Conservation (phyloP, 331 rosid species). For the Stylosanthes scabra region DNA sequence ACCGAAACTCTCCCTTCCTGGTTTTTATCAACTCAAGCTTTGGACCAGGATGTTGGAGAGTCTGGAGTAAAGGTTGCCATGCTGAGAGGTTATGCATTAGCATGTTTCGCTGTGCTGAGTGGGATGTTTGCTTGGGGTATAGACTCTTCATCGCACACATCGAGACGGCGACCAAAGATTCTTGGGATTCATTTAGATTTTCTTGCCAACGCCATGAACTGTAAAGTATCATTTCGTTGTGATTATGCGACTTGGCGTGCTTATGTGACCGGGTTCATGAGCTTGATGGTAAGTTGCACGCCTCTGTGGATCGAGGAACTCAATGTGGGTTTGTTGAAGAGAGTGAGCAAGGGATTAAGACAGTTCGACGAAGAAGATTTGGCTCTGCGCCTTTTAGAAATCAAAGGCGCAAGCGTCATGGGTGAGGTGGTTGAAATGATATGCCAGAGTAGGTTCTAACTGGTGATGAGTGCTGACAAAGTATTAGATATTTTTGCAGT, state of each 20-base stretch:
- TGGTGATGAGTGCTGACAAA: not conserved
- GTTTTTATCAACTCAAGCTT: constrained; percentile 76
- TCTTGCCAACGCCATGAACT: constrained; percentile 83
- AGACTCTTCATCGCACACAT: constrained; percentile 58
- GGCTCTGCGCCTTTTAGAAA: constrained; percentile 78
- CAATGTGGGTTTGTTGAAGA: constrained; percentile 71
- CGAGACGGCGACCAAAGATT: constrained; percentile 77
- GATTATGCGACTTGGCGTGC: constrained; percentile 85
- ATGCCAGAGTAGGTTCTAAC: constrained; percentile 53
- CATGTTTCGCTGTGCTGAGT: constrained; percentile 76
- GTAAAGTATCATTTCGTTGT: constrained; percentile 84
- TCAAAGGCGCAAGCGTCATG: constrained; percentile 79
- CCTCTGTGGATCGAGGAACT: constrained; percentile 80
- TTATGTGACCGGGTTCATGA: constrained; percentile 72
- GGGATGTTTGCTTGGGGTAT: constrained; percentile 94
- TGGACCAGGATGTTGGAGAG: constrained; percentile 64
- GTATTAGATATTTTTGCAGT: not conserved
- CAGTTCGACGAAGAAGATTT: constrained; percentile 84
- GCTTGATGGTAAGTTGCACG: constrained; percentile 81
- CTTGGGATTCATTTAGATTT: constrained; percentile 75
- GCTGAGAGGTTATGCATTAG: constrained; percentile 89
- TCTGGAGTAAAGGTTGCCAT: constrained; percentile 73
- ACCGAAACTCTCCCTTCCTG: constrained; percentile 92
- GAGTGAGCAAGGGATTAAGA: constrained; percentile 78
- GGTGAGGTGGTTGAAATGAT: constrained; percentile 91